phyloP scores from a whole-genome alignment of 768 basidiomycete genomes.

The Mycena alexandri region DNA sequence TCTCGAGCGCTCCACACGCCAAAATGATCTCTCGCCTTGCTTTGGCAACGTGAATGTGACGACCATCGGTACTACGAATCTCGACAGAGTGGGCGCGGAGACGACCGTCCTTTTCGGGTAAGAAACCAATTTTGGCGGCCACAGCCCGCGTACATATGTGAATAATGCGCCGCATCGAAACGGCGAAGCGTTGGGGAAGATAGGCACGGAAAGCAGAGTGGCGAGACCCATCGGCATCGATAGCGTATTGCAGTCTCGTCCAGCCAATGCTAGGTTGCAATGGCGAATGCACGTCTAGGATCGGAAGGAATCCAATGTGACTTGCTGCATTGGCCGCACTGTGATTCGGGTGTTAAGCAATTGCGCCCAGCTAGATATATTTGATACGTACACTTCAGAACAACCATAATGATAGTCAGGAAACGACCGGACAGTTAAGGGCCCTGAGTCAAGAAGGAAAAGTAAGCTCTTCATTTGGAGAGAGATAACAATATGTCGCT shows the following conservation, averaged over 20 bases:
- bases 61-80: conserved; percentile 9
- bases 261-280: conserved; percentile 26
- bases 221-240: conserved; percentile 17
- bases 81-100: conserved; percentile 12
- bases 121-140: conserved; percentile 5
- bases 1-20: conserved; percentile 14
- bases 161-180: neutral
- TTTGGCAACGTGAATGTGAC: neutral
- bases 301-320: conserved; percentile 12
- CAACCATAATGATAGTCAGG: conserved; percentile 1
- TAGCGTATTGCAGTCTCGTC: conserved; percentile 24
- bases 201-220: conserved; percentile 28
- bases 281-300: conserved; percentile 26
- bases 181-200: conserved; percentile 8
- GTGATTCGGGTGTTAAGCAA: neutral
- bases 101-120: too few relatives aligned
- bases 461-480: neutral
- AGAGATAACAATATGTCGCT: neutral
- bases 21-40: conserved; percentile 23
- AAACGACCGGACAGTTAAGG: conserved; percentile 16
- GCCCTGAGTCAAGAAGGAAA: neutral
- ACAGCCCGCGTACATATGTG: conserved; percentile 24
- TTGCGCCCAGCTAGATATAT: neutral
- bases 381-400: neutral
- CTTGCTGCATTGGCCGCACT: conserved; percentile 18